Evolutionary conservation across 768 basidiomycete species (phyloP).

Genomic region (Crepidotus variabilis): DNA sequence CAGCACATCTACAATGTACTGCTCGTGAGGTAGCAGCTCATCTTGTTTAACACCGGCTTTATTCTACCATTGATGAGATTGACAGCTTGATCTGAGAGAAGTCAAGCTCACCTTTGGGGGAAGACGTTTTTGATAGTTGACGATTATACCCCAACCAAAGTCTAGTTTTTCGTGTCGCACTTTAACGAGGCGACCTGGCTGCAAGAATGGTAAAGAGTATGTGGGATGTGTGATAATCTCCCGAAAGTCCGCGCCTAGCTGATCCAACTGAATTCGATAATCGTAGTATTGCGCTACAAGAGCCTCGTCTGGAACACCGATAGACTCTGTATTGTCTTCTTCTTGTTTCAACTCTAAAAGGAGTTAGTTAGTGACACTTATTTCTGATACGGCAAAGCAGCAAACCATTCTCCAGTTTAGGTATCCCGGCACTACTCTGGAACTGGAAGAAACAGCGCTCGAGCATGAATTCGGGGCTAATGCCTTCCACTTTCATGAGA

Average conservation of each 20-base stretch:
- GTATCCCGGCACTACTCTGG: slow-evolving; percentile 92
- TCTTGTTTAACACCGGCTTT: slow-evolving; percentile 65
- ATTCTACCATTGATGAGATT: slow-evolving; percentile 35
- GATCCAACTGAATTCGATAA: slow-evolving; percentile 87
- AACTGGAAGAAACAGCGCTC: slow-evolving; percentile 98
- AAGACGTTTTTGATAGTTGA: slow-evolving; percentile 86
- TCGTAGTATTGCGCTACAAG: slow-evolving; percentile 90
- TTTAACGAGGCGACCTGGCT: slow-evolving; percentile 88
- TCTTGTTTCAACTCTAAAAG: slow-evolving; percentile 67
- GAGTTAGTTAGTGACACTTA: background rate
- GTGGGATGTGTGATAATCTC: slow-evolving; percentile 94
- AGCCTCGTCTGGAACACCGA: slow-evolving; percentile 80
- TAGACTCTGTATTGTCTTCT: slow-evolving; percentile 60
- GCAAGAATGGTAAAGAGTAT: slow-evolving; percentile 92
- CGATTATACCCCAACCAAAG: slow-evolving; percentile 95
- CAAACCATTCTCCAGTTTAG: slow-evolving; percentile 78
- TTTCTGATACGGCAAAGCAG: slow-evolving; percentile 5
- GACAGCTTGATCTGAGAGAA: background rate
- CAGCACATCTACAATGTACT: slow-evolving; percentile 91
- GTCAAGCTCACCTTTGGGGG: slow-evolving; percentile 65
- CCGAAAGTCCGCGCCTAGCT: slow-evolving; percentile 83
- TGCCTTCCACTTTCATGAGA: slow-evolving; percentile 96
- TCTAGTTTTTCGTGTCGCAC: slow-evolving; percentile 83
- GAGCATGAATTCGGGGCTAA: slow-evolving; percentile 98
- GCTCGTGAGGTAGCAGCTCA: slow-evolving; percentile 76